These are phyloP conservation scores for Suillus spraguei DNA, from an alignment of 768 basidiomycete species.

Conservation along the genomic window DNA sequence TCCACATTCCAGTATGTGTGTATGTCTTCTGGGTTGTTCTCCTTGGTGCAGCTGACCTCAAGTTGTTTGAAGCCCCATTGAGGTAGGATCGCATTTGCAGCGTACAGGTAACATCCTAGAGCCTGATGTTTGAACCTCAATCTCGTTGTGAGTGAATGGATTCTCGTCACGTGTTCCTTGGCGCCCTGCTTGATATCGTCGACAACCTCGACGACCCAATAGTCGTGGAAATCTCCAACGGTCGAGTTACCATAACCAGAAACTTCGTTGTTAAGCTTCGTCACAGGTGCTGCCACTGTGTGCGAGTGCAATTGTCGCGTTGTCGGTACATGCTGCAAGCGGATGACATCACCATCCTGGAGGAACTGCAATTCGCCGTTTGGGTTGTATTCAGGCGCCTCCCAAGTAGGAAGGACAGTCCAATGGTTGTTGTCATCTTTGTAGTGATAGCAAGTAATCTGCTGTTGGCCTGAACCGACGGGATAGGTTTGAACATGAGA, in stretches of 20 bases:
- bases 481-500: constrained; percentile 98
- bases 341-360: constrained; percentile 73
- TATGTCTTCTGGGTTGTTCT: constrained; percentile 75
- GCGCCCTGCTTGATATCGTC: constrained; percentile 79
- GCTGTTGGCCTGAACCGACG: constrained; percentile 89
- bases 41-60: constrained; percentile 92
- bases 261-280: constrained; percentile 90
- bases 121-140: constrained; percentile 78
- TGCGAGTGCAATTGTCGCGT: constrained; percentile 94
- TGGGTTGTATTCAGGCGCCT: constrained; percentile 64
- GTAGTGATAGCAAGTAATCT: constrained; percentile 99
- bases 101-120: constrained; percentile 86
- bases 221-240: constrained; percentile 84
- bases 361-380: constrained; percentile 71
- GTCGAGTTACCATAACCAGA: constrained; percentile 93
- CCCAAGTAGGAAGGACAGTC: constrained; percentile 81
- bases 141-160: constrained; percentile 91
- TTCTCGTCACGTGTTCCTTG: constrained; percentile 57
- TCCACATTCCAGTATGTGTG: constrained; percentile 99
- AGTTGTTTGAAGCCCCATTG: constrained; percentile 99
- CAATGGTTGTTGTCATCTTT: constrained; percentile 98
- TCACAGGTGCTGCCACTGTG: constrained; percentile 80
- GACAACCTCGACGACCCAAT: constrained; percentile 93
- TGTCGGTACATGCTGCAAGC: constrained; percentile 82
- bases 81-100: constrained; percentile 86